Base-by-base conservation (phyloP, 1,284 basidiomycete species). In the Cerrena zonata region DNA sequence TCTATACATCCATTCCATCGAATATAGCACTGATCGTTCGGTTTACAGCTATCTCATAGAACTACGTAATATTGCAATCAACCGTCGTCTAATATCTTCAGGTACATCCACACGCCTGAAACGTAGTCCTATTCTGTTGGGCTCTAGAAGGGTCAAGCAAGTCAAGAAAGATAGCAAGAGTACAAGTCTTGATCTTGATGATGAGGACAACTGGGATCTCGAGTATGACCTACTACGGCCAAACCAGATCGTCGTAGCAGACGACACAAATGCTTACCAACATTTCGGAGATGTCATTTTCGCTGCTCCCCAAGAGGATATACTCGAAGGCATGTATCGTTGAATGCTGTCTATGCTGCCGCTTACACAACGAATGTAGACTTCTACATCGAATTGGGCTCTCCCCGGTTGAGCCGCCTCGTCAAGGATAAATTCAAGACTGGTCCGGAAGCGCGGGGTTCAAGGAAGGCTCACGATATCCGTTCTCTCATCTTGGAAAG, bases 251-350 rank as follows among this genome's bases (percentile, higher is more conserved):
- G 77, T 89, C 19, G 77, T 93, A 36, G 84, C 85, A n/a, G 90
- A 94, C 62, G 89, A 92, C 63, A 84, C 80, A 38, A 85, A 85
- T 53, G 74, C 82, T 3, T 80, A 85, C 59, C 84, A 88, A 53
- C 74, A 86, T 27, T 95, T 95, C 61, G 83, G 86, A 5, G 80
- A 84, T 45, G 75, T 79, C 2, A 69, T 95, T 13, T 92, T 88
- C 63, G 80, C 79, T 0, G 92, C 91, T 3, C 94, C 93, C 0
- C 94, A 94, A 61, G 94, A 98, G 64, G 93, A 95, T 58, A 72
- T 89, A 22, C 69, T 93, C 4, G 87, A 92, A 78, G 75, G 81
- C 86, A 61, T 50, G 69, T 49, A 36, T 25, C 22, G 25, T 23
- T 18, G 11, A 36, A 23, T 23, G 40, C 38, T 34, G 21, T 22